These are phyloP conservation scores for Euphorbia celastroides DNA, from an alignment of 441 rosid species.

Conservation along the genomic window DNA sequence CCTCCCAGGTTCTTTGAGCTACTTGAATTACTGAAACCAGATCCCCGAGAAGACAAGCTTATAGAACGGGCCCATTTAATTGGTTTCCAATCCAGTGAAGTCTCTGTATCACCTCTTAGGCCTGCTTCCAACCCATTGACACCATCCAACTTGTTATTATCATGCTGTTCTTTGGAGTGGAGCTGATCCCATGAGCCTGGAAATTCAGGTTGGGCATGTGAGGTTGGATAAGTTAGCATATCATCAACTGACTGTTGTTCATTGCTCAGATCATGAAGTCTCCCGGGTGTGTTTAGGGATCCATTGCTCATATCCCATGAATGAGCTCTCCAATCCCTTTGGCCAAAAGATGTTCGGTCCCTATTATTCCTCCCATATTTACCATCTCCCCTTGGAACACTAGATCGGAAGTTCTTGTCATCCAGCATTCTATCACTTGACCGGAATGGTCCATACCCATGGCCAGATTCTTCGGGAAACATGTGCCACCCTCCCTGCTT, in stretches of 20 bases:
- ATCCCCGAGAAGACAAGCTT: slow-evolving; percentile 82
- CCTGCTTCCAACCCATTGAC: slow-evolving; percentile 39
- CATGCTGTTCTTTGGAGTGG: slow-evolving; percentile 49
- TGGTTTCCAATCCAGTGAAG: slow-evolving; percentile 67
- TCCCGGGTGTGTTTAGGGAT: slow-evolving; percentile 38
- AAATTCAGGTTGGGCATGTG: slow-evolving; percentile 40
- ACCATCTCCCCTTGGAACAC: slow-evolving; percentile 61
- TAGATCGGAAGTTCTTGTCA: slow-evolving; percentile 49
- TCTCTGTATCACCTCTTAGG: slow-evolving; percentile 50
- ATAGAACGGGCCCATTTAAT: slow-evolving; percentile 78
- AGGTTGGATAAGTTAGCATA: slow-evolving; percentile 32
- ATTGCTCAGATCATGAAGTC: slow-evolving; percentile 47
- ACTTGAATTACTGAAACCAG: slow-evolving; percentile 90
- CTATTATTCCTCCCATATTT: slow-evolving; percentile 57
- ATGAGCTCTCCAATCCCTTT: slow-evolving; percentile 68
- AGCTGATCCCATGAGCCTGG: slow-evolving; percentile 43
- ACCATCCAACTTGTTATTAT: slow-evolving; percentile 35
- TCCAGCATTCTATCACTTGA: slow-evolving; percentile 58
- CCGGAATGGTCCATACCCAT: slow-evolving; percentile 51
- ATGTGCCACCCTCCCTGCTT: slow-evolving; percentile 86
- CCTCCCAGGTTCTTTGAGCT: slow-evolving; percentile 86
- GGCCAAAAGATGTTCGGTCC: slow-evolving; percentile 58
- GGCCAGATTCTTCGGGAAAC: slow-evolving; percentile 63
- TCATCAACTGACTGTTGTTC: slow-evolving; percentile 62
- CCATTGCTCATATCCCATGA: slow-evolving; percentile 70